Base-by-base conservation (phyloP, 2,329 filamentous ascomycete genomes). In the Esteya vermicola region DNA sequence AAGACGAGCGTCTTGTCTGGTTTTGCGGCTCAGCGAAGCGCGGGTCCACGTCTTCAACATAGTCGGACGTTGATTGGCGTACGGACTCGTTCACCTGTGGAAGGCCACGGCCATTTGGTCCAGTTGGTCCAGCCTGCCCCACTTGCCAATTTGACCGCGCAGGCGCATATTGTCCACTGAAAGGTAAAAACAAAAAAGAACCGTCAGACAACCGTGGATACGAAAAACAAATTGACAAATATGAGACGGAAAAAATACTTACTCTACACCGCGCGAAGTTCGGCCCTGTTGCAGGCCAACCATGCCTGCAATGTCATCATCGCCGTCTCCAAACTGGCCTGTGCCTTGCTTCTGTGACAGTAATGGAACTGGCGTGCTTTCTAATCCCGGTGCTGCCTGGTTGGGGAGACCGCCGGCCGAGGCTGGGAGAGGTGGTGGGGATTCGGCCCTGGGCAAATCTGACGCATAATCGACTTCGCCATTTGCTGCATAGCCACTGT, bases 11-110 rank as follows among this genome's bases (percentile, higher is more conserved):
- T 14, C n/a, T 10, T 28, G 26, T 7, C 8, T 3, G n/a, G 23
- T 26, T 46, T 39, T 53, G 20, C 12, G 52, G 57, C 42, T 75
- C 70, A 26, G 77, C 81, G 53, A 95, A 96, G 42, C 78, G 82
- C 33, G 89, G 86, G 48, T 94, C 86, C 12, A 94, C 76, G 56
- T 96, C 89, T 66, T 96, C 91, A 54, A 93, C 93, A 60, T 96
- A 96, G 39, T 39, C 41, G 48, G 19, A 52, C 42, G 41, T 13
- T 18, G 26, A 5, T 32, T 54, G 31, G 51, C n/a, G n/a, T n/a
- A n/a, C 51, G 5, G 23, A 9, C 16, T 14, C 58, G 57, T 54
- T 41, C 33, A 9, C 31, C 22, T 53, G 34, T 48, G 54, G 32
- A 32, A 13, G 37, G 40, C 9, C 12, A 20, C 14, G 25, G 25